These are phyloP conservation scores for Diplodia scrobiculata DNA, from an alignment of 2,329 filamentous ascomycete genomes.

Conservation along the genomic window DNA sequence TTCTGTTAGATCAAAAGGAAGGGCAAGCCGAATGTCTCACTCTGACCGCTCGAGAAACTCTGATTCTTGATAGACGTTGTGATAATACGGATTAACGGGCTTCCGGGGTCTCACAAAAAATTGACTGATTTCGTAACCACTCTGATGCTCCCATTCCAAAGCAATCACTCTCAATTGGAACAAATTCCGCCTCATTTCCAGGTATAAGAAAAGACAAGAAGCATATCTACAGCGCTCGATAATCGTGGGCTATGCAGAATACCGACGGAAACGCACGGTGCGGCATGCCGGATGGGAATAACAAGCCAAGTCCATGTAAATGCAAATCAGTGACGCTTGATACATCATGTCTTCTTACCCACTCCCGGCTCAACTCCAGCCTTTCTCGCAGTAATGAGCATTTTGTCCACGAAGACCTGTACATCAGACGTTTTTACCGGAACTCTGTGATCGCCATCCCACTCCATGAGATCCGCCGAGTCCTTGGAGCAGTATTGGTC, in stretches of 20 bases:
- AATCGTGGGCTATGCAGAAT: background rate
- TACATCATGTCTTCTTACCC: slow-evolving; percentile 1
- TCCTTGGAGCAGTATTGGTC: slow-evolving; percentile 62
- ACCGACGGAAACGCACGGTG: background rate
- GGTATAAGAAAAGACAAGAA: background rate
- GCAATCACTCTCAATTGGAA: background rate
- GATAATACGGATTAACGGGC: background rate
- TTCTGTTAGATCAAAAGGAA: background rate
- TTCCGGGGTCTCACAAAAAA: background rate
- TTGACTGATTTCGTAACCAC: background rate
- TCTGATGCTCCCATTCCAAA: background rate
- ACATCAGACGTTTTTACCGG: slow-evolving; percentile 70
- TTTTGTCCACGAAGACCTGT: slow-evolving; percentile 6
- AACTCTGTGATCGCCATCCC: slow-evolving; percentile 72
- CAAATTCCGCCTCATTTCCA: background rate
- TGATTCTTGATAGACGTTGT: background rate
- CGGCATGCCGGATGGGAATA: background rate
- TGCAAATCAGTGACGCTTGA: background rate
- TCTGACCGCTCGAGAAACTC: background rate
- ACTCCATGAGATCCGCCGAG: slow-evolving; percentile 64
- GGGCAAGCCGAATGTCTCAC: background rate
- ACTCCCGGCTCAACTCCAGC: slow-evolving; percentile 26
- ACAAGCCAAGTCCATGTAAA: background rate
- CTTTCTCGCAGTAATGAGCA: slow-evolving; percentile 17
- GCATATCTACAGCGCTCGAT: background rate